Conservation (phyloP, 306 rosid species). For the Echinosophora koreensis region DNA sequence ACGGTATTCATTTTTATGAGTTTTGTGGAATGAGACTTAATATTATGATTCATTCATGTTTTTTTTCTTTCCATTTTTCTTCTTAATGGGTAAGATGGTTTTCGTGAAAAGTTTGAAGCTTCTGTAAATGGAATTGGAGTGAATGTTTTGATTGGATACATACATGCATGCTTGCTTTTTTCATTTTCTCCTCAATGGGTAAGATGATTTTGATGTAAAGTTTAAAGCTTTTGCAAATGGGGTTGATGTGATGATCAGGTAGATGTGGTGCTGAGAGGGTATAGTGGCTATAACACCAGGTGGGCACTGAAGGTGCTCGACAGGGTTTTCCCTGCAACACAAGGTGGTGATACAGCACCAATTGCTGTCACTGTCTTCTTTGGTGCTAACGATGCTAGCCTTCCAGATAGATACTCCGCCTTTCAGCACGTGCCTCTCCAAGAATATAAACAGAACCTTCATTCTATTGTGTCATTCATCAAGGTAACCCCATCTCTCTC, state of each 20-base stretch:
- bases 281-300: conserved; percentile 86
- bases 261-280: conserved; percentile 87
- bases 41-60: neutral
- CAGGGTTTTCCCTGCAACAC: conserved; percentile 61
- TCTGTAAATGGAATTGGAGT: conserved; percentile 10
- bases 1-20: conserved; percentile 47
- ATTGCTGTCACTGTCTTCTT: conserved; percentile 78
- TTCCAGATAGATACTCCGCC: conserved; percentile 70
- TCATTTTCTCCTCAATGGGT: neutral
- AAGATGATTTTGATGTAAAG: conserved; percentile 19
- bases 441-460: conserved; percentile 77
- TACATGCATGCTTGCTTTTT: neutral
- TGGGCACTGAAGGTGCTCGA: conserved; percentile 83
- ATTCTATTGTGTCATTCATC: conserved; percentile 67
- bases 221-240: neutral
- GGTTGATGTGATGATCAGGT: conserved; percentile 48
- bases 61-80: neutral
- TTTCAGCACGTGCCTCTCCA: conserved; percentile 80
- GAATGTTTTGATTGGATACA: neutral
- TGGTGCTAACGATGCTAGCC: conserved; percentile 91
- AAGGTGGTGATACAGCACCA: conserved; percentile 51
- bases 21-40: neutral
- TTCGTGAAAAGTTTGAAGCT: conserved; percentile 31
- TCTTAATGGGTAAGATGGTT: conserved; percentile 8
- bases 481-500: conserved; percentile 58